These are phyloP conservation scores for Myxozyma nipponensis DNA, from an alignment of 805 yeast genomes.

Conservation along the genomic window DNA sequence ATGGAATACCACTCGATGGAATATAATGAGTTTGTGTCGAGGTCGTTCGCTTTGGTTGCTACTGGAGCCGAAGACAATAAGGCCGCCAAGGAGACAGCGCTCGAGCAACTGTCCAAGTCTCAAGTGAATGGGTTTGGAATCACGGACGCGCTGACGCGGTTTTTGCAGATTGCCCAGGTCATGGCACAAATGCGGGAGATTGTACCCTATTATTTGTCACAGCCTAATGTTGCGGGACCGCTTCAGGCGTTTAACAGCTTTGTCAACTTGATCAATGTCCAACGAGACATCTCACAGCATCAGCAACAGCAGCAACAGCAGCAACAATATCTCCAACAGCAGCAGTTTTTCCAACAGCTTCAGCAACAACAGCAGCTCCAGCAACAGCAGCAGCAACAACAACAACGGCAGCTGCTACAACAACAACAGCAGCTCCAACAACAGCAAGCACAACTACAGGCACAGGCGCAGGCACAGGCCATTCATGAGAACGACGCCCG, in stretches of 20 bases:
- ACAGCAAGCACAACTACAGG: conserved; percentile 7
- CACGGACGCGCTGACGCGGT: conserved; percentile 61
- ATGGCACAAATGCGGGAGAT: conserved; percentile 68
- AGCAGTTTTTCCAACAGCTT: neutral
- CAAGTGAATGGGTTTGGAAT: conserved; percentile 56
- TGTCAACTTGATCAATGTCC: conserved; percentile 34
- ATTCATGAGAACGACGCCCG: conserved; percentile 1
- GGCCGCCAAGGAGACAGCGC: neutral
- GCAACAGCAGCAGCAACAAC: conserved; percentile 17
- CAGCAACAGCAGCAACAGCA: conserved; percentile 20
- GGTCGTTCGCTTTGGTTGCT: conserved; percentile 12
- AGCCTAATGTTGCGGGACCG: conserved; percentile 30
- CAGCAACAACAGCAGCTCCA: conserved; percentile 23
- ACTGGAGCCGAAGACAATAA: neutral
- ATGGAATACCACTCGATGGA: conserved; percentile 55
- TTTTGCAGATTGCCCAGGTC: conserved; percentile 71
- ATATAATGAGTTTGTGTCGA: conserved; percentile 42
- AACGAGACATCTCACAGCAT: conserved; percentile 30
- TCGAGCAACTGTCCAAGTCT: conserved; percentile 8
- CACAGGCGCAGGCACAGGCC: conserved; percentile 10
- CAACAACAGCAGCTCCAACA: conserved; percentile 21
- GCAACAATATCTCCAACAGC: conserved; percentile 25
- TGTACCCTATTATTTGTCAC: conserved; percentile 50
- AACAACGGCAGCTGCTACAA: conserved; percentile 17
- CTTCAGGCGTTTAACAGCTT: conserved; percentile 32